A percentile compares a stretch with the other conserved stretches of the same genome.
Conservation (phyloP, 1,284 basidiomycete genomes). For the Trametes versicolor region DNA sequence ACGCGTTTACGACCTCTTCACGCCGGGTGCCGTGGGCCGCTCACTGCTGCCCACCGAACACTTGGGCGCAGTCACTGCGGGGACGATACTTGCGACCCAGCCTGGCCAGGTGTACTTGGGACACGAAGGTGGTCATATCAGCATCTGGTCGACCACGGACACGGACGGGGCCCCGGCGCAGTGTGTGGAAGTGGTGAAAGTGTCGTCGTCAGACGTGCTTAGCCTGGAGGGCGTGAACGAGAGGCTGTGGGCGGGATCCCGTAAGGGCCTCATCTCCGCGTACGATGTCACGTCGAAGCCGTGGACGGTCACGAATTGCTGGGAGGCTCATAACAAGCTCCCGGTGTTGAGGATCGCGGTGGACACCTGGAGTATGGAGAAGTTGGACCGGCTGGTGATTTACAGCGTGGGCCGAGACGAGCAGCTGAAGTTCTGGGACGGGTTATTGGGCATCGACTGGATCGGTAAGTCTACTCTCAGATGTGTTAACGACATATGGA, state of each 20-base stretch:
- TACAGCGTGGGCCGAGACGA: constrained; percentile 85
- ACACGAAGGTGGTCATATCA: constrained; percentile 92
- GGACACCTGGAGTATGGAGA: constrained; percentile 78
- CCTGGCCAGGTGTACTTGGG: constrained; percentile 84
- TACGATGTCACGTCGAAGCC: constrained; percentile 80
- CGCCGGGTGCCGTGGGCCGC: constrained; percentile 57
- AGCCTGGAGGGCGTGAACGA: constrained; percentile 84
- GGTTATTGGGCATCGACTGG: constrained; percentile 86
- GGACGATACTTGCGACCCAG: constrained; percentile 77
- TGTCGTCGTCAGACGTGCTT: constrained; percentile 83
- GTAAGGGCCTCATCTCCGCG: constrained; percentile 86
- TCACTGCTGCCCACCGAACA: constrained; percentile 66
- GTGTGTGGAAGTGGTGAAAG: constrained; percentile 78
- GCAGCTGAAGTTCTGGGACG: constrained; percentile 88
- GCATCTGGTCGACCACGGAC: constrained; percentile 74
- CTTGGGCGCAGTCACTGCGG: constrained; percentile 85
- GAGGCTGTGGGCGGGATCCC: constrained; percentile 85
- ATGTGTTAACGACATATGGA: background rate
- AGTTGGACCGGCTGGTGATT: constrained; percentile 73
- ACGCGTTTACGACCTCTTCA: constrained; percentile 80
- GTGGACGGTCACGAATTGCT: constrained; percentile 90
- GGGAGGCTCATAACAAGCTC: constrained; percentile 87
- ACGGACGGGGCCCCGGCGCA: constrained; percentile 59
- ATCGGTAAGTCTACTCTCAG: constrained; percentile 66
- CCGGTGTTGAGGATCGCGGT: constrained; percentile 79